phyloP scores from a whole-genome alignment of 257 asterid species.

The Jaltomata sinuosa region DNA sequence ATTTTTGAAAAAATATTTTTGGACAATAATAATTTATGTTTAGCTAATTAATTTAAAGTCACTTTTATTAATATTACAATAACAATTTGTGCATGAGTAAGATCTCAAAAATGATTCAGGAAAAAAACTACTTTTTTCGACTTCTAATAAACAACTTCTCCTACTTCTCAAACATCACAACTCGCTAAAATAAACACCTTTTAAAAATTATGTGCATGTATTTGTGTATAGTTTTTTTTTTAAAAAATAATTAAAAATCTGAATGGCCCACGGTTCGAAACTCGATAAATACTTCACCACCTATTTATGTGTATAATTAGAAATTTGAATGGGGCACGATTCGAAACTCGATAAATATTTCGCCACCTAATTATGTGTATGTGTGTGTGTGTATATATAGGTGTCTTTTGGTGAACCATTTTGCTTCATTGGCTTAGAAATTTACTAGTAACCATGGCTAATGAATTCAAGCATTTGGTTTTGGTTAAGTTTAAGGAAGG shows the following conservation, averaged over 20 bases:
- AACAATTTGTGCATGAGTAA: too few species aligned
- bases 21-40: too few species aligned
- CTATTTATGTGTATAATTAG: not conserved
- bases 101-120: too few species aligned
- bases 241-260: not conserved
- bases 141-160: too few species aligned
- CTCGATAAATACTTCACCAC: not conserved
- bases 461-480: slow-evolving; percentile 74
- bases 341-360: not conserved
- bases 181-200: too few species aligned
- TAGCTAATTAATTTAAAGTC: too few species aligned
- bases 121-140: too few species aligned
- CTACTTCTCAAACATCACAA: not conserved
- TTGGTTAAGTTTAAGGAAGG: slow-evolving; percentile 75
- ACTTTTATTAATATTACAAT: too few species aligned
- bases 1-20: too few species aligned
- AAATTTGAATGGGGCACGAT: not conserved
- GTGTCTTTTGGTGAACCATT: slow-evolving; percentile 6
- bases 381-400: slow-evolving; percentile 20
- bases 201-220: too few species aligned
- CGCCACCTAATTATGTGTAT: not conserved
- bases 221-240: not conserved
- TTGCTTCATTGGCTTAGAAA: not conserved
- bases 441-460: slow-evolving; percentile 22
- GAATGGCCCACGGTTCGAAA: not conserved